A percentile compares a stretch with the other conserved stretches of the same genome.
phyloP scores from a whole-genome alignment of 768 basidiomycete genomes.

The Lyophyllum decastes region DNA sequence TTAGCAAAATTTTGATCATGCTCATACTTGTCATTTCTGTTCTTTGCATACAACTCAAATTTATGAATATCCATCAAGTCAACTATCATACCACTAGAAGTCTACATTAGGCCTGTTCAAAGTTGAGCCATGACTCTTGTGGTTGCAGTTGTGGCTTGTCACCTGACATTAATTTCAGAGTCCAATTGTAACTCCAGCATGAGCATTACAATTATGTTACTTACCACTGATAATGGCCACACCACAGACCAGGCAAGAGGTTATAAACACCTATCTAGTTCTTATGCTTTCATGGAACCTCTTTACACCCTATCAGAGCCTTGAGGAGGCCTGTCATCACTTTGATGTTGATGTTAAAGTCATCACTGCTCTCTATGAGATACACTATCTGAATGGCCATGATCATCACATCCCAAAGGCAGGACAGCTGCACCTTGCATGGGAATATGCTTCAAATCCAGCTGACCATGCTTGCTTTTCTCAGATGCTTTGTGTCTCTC shows the following conservation, averaged over 20 bases:
- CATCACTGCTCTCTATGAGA: conserved; percentile 9
- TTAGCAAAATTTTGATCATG: no score
- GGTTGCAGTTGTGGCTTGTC: background rate
- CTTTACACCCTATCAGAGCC: conserved; percentile 3
- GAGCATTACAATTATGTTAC: background rate
- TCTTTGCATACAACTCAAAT: no score
- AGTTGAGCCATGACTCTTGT: background rate
- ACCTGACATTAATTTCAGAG: background rate
- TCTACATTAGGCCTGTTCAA: background rate
- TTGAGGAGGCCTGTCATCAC: conserved; percentile 14
- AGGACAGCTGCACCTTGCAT: conserved; percentile 19
- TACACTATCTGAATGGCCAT: conserved; percentile 16
- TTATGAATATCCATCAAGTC: no score
- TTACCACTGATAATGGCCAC: background rate
- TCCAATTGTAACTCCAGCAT: background rate
- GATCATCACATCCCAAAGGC: conserved; percentile 1
- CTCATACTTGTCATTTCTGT: no score
- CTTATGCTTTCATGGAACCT: conserved; percentile 4
- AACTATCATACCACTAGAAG: no score
- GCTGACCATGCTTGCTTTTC: conserved; percentile 13
- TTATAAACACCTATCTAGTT: conserved; percentile 11
- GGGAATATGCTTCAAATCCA: conserved; percentile 14
- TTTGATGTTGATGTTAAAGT: conserved; percentile 12
- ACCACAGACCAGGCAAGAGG: conserved; percentile 1
- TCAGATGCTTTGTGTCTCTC: conserved; percentile 19